These are phyloP conservation scores for Cyphellophora europaea DNA, from an alignment of 2,329 filamentous ascomycete species.

Conservation along the genomic window DNA sequence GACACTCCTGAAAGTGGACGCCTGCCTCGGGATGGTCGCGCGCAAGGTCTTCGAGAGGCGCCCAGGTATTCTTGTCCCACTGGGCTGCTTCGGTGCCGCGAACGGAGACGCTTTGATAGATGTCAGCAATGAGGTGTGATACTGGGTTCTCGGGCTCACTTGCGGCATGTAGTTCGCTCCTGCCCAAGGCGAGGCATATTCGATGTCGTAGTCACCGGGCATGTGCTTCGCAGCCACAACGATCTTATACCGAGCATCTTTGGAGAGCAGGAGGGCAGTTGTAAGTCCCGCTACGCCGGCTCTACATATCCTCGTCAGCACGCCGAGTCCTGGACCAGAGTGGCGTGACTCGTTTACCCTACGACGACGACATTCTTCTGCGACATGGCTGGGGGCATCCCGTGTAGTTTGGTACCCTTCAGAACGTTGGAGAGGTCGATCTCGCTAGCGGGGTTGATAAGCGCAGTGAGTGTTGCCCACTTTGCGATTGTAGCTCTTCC, in stretches of 20 bases:
- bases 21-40: conserved; percentile 60
- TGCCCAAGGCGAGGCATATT: conserved; percentile 75
- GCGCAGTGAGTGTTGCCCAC: too few relatives aligned
- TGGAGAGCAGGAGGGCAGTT: conserved; percentile 46
- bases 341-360: too few relatives aligned
- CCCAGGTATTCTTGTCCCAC: conserved; percentile 53
- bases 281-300: conserved; percentile 53
- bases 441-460: too few relatives aligned
- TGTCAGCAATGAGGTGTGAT: neutral
- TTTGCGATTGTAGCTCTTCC: too few relatives aligned
- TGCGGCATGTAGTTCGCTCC: conserved; percentile 64
- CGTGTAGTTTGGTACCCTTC: neutral
- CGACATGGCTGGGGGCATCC: conserved; percentile 5
- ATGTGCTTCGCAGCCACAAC: conserved; percentile 70
- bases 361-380: conserved; percentile 28
- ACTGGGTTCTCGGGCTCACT: too few relatives aligned
- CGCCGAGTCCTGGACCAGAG: conserved; percentile 5
- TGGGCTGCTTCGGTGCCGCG: conserved; percentile 21
- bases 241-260: conserved; percentile 43
- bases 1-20: conserved; percentile 49
- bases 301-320: conserved; percentile 22
- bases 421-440: too few relatives aligned
- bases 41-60: conserved; percentile 45
- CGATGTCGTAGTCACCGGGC: conserved; percentile 74
- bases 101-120: conserved; percentile 19